phyloP scores from a whole-genome alignment of 768 basidiomycete species.

The Suillus decipiens region DNA sequence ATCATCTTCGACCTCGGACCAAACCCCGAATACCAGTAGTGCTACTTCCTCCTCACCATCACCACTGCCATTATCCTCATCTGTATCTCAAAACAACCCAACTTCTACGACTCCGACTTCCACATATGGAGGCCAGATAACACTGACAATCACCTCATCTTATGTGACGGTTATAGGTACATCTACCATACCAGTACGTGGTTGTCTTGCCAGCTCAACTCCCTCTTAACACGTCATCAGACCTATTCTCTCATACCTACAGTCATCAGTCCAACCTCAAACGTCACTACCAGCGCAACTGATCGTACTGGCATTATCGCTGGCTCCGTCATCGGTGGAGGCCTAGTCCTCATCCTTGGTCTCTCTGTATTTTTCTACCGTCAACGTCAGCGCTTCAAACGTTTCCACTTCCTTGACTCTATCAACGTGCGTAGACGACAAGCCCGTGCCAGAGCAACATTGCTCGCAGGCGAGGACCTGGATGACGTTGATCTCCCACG shows the following conservation, averaged over 20 bases:
- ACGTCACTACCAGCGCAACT: conserved; percentile 6
- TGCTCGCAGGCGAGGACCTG: conserved; percentile 30
- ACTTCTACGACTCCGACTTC: conserved; percentile 14
- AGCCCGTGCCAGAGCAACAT: conserved; percentile 19
- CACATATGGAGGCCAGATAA: background rate
- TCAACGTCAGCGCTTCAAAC: conserved; percentile 39
- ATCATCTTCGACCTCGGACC: background rate
- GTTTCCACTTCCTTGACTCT: conserved; percentile 31
- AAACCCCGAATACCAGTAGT: background rate
- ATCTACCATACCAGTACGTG: conserved; percentile 21
- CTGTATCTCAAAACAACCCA: background rate
- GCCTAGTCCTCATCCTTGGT: conserved; percentile 36
- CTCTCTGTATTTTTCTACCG: conserved; percentile 40
- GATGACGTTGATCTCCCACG: conserved; percentile 15
- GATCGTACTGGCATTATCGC: conserved; percentile 44
- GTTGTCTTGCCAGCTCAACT: background rate
- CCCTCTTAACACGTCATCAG: conserved; percentile 13
- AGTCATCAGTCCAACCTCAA: conserved; percentile 16
- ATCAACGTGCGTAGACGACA: conserved; percentile 26
- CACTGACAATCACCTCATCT: conserved; percentile 17
- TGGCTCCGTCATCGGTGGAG: conserved; percentile 40
- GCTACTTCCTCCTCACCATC: background rate
- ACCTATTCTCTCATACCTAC: conserved; percentile 17
- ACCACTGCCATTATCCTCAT: background rate
- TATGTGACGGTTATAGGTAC: conserved; percentile 22